phyloP scores from a whole-genome alignment of 2,329 filamentous ascomycete species.

The Aspergillus sp. region DNA sequence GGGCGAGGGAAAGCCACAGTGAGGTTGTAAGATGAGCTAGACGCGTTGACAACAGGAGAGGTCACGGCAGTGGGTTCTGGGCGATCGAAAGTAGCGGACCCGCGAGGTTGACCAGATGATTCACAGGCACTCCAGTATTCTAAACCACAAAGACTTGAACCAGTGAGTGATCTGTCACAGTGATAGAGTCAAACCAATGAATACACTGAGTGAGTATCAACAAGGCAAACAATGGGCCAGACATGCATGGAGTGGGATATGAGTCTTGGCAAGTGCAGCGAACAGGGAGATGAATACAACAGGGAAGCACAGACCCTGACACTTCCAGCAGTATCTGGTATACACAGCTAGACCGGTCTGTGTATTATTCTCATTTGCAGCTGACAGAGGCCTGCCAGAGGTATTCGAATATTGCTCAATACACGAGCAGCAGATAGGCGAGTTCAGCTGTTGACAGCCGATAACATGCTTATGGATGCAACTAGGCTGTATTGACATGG shows the following conservation, averaged over 20 bases:
- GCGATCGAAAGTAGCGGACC: background rate
- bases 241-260: too few species aligned
- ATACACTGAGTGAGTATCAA: background rate
- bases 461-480: constrained; percentile 16
- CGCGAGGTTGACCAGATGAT: background rate
- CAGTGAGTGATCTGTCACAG: constrained; percentile 5
- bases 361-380: background rate
- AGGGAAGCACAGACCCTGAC: constrained; percentile 8
- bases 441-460: constrained; percentile 9
- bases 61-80: background rate
- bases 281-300: too few species aligned
- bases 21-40: background rate
- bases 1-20: background rate
- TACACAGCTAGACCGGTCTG: constrained; percentile 1
- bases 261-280: too few species aligned
- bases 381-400: background rate
- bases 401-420: constrained; percentile 1
- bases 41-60: background rate
- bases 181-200: constrained; percentile 3
- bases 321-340: constrained; percentile 10
- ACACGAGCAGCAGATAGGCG: constrained; percentile 9
- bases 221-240: background rate
- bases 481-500: constrained; percentile 5
- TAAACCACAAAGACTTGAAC: constrained; percentile 3
- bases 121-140: constrained; percentile 7